phyloP scores from a whole-genome alignment of 192 early-diverging fungal genomes.

The Hyaloraphidium curvatum region DNA sequence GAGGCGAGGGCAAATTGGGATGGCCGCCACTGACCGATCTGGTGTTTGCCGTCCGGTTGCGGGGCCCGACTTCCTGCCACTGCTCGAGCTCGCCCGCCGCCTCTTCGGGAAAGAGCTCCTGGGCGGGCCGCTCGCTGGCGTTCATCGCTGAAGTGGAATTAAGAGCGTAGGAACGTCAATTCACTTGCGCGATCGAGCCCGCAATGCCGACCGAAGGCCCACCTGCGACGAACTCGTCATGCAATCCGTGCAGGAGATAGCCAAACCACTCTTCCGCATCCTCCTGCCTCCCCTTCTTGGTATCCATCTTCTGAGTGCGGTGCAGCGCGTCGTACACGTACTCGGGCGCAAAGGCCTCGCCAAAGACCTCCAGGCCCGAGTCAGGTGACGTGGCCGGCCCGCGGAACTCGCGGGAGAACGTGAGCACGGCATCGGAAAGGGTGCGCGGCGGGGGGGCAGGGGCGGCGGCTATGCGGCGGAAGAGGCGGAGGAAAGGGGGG shows the following conservation, averaged over 20 bases:
- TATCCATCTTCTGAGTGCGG: constrained; percentile 50
- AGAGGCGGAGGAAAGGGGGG: constrained; percentile 76
- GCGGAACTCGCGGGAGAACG: not conserved
- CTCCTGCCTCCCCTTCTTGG: constrained; percentile 71
- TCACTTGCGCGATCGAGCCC: too few relatives aligned
- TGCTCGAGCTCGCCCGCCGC: constrained; percentile 22
- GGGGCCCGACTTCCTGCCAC: constrained; percentile 83
- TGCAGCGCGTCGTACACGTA: constrained; percentile 82
- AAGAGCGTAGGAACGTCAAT: too few relatives aligned
- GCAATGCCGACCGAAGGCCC: not conserved
- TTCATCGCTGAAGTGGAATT: too few relatives aligned
- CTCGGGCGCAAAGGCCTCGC: constrained; percentile 74
- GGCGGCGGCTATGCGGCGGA: constrained; percentile 19
- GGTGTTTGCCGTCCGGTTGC: constrained; percentile 51
- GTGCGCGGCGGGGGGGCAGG: not conserved
- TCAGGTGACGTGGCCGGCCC: not conserved
- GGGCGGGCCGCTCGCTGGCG: too few relatives aligned
- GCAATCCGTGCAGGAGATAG: constrained; percentile 80
- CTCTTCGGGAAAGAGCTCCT: not conserved
- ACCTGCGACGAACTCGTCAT: constrained; percentile 51
- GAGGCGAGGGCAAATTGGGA: too few relatives aligned
- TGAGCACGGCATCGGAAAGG: not conserved
- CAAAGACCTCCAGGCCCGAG: constrained; percentile 23
- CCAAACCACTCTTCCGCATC: constrained; percentile 94
- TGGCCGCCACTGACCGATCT: constrained; percentile 23